These are phyloP conservation scores for Creolimax fragrantissima DNA, from an alignment of 78 protist species.

Conservation along the genomic window DNA sequence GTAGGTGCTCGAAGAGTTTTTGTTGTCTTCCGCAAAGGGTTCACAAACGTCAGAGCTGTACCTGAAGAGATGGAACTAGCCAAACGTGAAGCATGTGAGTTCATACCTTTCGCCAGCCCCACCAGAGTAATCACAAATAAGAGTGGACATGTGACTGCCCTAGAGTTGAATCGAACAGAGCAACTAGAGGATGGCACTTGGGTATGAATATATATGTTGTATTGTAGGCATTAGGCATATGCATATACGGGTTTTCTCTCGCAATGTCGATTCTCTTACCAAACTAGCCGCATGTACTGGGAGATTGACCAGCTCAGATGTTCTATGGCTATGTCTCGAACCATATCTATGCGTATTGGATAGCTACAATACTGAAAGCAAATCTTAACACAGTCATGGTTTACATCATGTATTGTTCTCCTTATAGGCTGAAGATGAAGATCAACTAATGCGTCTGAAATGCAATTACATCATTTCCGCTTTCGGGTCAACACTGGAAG, in stretches of 20 bases:
- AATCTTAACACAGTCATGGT: no score
- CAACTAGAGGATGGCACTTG: constrained; percentile 67
- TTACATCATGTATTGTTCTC: no score
- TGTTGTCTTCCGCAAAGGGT: constrained; percentile 72
- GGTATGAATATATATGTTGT: neutral
- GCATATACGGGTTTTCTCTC: no score
- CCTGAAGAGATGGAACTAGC: constrained; percentile 82
- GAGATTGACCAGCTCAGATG: no score
- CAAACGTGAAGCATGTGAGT: constrained; percentile 64
- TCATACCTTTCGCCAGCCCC: constrained; percentile 66
- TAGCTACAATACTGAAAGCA: no score
- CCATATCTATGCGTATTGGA: no score
- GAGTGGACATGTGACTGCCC: constrained; percentile 53
- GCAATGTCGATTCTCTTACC: no score
- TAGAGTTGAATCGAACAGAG: constrained; percentile 70
- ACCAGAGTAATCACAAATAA: constrained; percentile 47
- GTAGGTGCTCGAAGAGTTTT: constrained; percentile 72
- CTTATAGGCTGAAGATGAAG: constrained; percentile 49
- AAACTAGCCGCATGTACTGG: no score
- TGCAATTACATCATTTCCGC: constrained; percentile 83
- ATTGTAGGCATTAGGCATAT: neutral
- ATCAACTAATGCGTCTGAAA: constrained; percentile 57
- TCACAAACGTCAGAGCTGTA: constrained; percentile 78
- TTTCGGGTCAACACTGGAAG: constrained; percentile 66
- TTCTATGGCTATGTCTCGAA: no score